phyloP scores from a whole-genome alignment of 441 rosid species.

The Metrosideros polymorpha region DNA sequence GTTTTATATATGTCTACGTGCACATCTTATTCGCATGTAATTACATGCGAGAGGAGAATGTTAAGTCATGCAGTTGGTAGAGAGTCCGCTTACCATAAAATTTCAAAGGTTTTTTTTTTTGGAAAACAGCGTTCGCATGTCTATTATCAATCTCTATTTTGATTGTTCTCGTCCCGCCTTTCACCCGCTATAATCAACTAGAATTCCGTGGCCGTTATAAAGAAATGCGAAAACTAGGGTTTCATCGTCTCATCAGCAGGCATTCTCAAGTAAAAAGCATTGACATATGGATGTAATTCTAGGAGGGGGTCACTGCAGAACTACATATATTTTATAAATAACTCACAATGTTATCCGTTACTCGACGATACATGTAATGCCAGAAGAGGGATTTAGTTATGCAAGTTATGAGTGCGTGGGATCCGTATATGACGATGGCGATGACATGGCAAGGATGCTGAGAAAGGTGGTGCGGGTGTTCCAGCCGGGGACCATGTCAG shows the following conservation, averaged over 20 bases:
- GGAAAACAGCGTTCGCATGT: neutral
- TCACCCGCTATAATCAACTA: neutral
- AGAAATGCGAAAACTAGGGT: neutral
- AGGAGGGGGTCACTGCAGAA: neutral
- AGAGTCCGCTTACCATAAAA: neutral
- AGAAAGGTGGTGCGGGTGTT: slow-evolving; percentile 60
- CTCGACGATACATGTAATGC: slow-evolving; percentile 95
- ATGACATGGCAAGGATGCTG: slow-evolving; percentile 38
- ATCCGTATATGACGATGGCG: slow-evolving; percentile 42
- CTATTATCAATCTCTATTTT: neutral
- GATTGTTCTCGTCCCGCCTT: neutral
- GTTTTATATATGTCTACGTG: neutral
- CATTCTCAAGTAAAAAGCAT: neutral
- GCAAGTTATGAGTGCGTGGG: slow-evolving; percentile 90
- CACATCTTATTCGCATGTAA: neutral
- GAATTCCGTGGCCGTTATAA: neutral
- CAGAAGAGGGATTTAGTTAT: slow-evolving; percentile 92
- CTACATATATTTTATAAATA: neutral
- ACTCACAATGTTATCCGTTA: neutral
- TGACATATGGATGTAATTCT: neutral
- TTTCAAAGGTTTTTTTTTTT: neutral
- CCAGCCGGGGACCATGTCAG: slow-evolving; percentile 59
- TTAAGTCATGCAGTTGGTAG: neutral
- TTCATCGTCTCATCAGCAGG: neutral
- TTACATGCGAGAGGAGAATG: neutral